Evolutionary conservation across 345 rosid genomes (phyloP), one percentile per base, ranked within the genome.

Genomic region (Rhizophora apiculata): DNA sequence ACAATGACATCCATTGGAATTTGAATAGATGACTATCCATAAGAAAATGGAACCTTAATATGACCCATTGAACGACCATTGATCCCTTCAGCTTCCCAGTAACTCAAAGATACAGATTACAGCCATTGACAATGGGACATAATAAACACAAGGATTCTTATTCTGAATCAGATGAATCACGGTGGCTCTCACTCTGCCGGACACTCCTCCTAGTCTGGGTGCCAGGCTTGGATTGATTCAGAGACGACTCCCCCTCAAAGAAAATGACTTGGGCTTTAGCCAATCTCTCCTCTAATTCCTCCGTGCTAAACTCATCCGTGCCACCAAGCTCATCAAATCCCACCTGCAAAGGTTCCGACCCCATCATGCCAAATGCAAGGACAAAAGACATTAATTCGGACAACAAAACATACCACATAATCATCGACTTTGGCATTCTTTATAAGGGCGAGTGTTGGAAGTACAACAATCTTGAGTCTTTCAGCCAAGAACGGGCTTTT

Each of bases 341-440:
- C 71, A 95, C 99, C 98, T 94, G 60, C 60, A 71, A 69, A 70
- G 54, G 32, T 26, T 24, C 29, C 18, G 18, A 16, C 60, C 37
- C 64, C 18, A 6, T 31, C 8, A 70, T 19, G 31, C 59, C 57
- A 10, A 20, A 21, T 32, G 51, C n/a, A 32, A 65, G 24, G 13
- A 63, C 6, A 43, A 39, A 30, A 53, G 26, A 21, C 21, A 63
- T 16, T 3, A 1, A 64, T 56, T 72, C 30, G 15, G 39, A 39
- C 16, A 49, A 66, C 27, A 18, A 13, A 22, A 70, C 85, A 46
- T 76, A 95, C 98, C 98, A 92, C 96, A 70, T 92, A 96, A 71
- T 96, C 95, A 77, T 96, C 99, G 27, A 96, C 97, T 89, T 92
- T 96, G 62, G 98, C 89, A 77, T 90, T 92, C 86, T 90, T 96